Evolutionary conservation across 176 grass and related monocot species (phyloP).

Genomic region (Stipa capillata): DNA sequence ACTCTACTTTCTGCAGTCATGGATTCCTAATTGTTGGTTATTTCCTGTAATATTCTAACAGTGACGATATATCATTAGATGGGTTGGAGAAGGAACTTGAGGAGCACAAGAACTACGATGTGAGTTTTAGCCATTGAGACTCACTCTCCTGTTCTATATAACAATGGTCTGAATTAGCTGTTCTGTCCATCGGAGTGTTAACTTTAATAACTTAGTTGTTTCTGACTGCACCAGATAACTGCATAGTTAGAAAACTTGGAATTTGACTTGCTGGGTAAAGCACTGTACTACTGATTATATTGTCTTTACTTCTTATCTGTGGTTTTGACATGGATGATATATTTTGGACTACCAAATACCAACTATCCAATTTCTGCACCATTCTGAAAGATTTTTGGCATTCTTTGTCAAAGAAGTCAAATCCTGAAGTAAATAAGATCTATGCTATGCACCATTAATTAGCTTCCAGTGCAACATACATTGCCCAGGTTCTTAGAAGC

Average conservation of each 20-base stretch:
- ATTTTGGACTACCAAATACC: not conserved
- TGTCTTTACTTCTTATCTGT: not conserved
- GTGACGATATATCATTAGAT: constrained; percentile 63
- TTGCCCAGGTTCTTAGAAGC: not conserved
- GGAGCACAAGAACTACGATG: constrained; percentile 59
- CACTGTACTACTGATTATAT: not conserved
- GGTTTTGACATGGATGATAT: not conserved
- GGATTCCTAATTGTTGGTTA: not conserved
- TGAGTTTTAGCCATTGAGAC: constrained; percentile 24
- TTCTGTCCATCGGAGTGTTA: not conserved
- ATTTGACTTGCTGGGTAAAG: not conserved
- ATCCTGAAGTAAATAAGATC: not conserved
- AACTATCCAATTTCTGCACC: not conserved
- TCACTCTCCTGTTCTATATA: not conserved
- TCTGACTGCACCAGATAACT: not conserved
- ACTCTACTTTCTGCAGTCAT: not conserved
- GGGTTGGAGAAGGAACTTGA: constrained; percentile 58
- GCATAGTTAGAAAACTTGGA: not conserved
- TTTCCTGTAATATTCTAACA: constrained; percentile 20
- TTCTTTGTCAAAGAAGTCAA: not conserved
- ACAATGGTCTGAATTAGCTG: not conserved
- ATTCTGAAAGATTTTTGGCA: not conserved
- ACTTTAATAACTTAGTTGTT: not conserved
- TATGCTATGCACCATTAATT: not conserved
- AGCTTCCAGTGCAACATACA: not conserved